Evolutionary conservation across 2,329 filamentous ascomycete genomes (phyloP).

Genomic region (Nigrospora sphaerica): DNA sequence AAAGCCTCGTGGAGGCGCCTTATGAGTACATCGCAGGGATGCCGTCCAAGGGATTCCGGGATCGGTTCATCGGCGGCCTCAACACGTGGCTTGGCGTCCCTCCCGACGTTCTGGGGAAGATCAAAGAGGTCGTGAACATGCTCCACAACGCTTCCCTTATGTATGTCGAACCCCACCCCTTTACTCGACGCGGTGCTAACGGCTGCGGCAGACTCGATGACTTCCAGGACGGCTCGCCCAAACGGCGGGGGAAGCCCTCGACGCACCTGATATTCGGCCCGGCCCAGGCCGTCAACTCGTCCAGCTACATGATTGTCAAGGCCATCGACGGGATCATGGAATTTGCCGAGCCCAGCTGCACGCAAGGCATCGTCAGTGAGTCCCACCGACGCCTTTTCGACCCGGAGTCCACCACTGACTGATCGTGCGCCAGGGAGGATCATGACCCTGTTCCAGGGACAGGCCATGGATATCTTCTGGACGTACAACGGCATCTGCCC

Average conservation of each 20-base stretch:
- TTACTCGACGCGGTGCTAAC: background rate
- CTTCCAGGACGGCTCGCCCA: conserved; percentile 26
- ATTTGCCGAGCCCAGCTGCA: no score
- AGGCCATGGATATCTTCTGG: conserved; percentile 1
- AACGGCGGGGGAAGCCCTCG: conserved; percentile 25
- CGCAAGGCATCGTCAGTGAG: no score
- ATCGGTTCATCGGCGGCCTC: conserved; percentile 15
- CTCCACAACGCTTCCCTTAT: conserved; percentile 25
- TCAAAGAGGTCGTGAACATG: conserved; percentile 16
- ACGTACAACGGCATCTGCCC: background rate
- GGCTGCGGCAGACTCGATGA: conserved; percentile 22
- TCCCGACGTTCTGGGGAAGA: conserved; percentile 5
- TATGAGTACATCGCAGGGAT: conserved; percentile 15
- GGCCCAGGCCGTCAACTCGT: conserved; percentile 28
- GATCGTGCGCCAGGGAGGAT: background rate
- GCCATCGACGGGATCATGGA: conserved; percentile 10
- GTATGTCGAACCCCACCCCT: conserved; percentile 2
- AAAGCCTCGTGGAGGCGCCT: no score
- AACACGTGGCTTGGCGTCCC: conserved; percentile 21
- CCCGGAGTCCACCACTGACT: conserved; percentile 1
- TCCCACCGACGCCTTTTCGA: background rate
- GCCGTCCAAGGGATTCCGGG: conserved; percentile 17
- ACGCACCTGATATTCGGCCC: conserved; percentile 27
- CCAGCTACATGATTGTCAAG: conserved; percentile 20
- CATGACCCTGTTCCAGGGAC: background rate